Base-by-base conservation (phyloP, 2,329 filamentous ascomycete species). In the Chaetomium sp. region DNA sequence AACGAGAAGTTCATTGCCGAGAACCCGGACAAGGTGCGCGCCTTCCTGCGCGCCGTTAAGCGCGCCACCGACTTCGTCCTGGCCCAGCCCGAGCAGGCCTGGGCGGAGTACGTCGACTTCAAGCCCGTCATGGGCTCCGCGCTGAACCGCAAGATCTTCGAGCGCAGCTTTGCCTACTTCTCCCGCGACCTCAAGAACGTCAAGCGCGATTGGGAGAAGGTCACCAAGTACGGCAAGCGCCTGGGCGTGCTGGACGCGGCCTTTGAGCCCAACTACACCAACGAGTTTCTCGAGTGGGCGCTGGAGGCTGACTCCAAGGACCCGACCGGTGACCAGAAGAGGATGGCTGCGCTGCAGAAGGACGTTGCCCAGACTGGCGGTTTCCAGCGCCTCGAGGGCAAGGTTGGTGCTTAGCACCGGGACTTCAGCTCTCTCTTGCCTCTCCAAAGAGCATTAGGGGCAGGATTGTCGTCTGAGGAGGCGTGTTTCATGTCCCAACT, bases 101-200 rank as follows among this genome's bases (percentile, higher is more conserved):
- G 88, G 81, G 80, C 80, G 13, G 87, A 90, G 72, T 92, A 91
- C 74, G 81, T 89, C 69, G 87, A 87, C 72, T 85, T 90, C 79
- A 93, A 92, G 78, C 87, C 89, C 2, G 82, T 82, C 70, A 90
- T 92, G 87, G 85, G 81, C 51, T 86, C 86, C 0, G 73, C 79
- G 1, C 84, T 92, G 63, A 91, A 92, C 80, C 84, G 85, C 71
- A 91, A 92, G 82, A 92, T 93, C 76, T 92, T 90, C 72, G 89
- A 92, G 82, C 87, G 90, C 66, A 90, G 87, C 71, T 93, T 86
- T 72, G 89, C 90, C 23, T 92, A 92, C 81, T 90, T 92, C 76
- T 90, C 86, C 65, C 83, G 83, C 68, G 89, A 92, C 70, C 74
- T 92, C 69, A 89, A 90, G 84, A 93, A 93, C 70, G 90, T 93